Conservation (phyloP, 768 basidiomycete species). For the Tubosaeta sp. region DNA sequence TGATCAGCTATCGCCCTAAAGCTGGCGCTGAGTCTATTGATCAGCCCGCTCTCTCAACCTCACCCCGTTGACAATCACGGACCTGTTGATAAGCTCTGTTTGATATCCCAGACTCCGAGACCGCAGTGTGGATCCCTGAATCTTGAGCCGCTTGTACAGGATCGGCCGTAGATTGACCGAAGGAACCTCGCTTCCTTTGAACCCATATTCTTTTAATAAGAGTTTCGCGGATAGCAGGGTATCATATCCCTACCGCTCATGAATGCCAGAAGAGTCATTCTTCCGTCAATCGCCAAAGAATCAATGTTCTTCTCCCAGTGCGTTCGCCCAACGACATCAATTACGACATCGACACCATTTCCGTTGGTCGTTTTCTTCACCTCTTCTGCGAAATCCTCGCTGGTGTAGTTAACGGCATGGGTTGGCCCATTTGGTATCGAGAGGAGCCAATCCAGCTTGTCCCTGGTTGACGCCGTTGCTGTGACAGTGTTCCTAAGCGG, state of each 20-base stretch:
- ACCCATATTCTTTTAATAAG: slow-evolving; percentile 15
- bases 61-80: slow-evolving; percentile 9
- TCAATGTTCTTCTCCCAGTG: slow-evolving; percentile 76
- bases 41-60: not conserved
- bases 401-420: slow-evolving; percentile 80
- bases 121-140: slow-evolving; percentile 86
- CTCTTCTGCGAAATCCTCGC: slow-evolving; percentile 70
- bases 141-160: slow-evolving; percentile 78
- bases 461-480: slow-evolving; percentile 80
- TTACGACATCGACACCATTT: slow-evolving; percentile 75
- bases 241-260: slow-evolving; percentile 52
- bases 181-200: slow-evolving; percentile 48
- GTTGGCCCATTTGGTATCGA: slow-evolving; percentile 66
- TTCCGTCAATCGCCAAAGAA: slow-evolving; percentile 63
- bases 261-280: slow-evolving; percentile 64
- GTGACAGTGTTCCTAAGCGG: slow-evolving; percentile 58
- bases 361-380: slow-evolving; percentile 63
- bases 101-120: slow-evolving; percentile 75
- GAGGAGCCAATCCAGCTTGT: slow-evolving; percentile 77
- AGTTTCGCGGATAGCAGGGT: slow-evolving; percentile 15
- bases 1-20: slow-evolving; percentile 55
- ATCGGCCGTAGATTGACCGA: slow-evolving; percentile 59
- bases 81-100: slow-evolving; percentile 61
- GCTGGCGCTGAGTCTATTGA: slow-evolving; percentile 27
- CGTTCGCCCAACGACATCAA: slow-evolving; percentile 78